Percentiles rank a stretch among this genome's conserved stretches.
Conservation (phyloP, 352 stramenopile genomes). For the Phytophthora citricola region DNA sequence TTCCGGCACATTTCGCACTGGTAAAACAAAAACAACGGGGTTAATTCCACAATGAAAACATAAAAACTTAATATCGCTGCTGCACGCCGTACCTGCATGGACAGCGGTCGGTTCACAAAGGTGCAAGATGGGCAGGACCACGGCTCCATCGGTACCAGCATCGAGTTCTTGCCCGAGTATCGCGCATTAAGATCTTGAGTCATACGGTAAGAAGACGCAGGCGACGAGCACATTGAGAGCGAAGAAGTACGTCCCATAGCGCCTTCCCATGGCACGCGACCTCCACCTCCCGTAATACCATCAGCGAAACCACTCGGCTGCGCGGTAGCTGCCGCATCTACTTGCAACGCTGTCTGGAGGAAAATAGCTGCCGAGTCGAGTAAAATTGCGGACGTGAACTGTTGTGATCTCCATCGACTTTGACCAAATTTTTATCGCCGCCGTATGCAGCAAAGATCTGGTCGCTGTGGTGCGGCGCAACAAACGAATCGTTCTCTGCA, state of each 20-base stretch:
- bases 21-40: conserved; percentile 5
- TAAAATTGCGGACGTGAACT: conserved; percentile 95
- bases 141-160: conserved; percentile 48
- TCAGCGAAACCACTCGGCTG: conserved; percentile 35
- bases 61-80: not conserved
- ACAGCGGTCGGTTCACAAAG: conserved; percentile 64
- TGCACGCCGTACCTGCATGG: conserved; percentile 59
- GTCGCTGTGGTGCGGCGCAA: conserved; percentile 88
- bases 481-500: conserved; percentile 96
- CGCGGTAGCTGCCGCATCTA: conserved; percentile 45
- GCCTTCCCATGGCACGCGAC: conserved; percentile 50
- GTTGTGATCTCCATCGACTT: conserved; percentile 99
- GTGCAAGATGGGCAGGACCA: conserved; percentile 76
- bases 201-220: conserved; percentile 49
- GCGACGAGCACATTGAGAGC: conserved; percentile 38
- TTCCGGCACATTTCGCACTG: conserved; percentile 61
- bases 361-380: conserved; percentile 97
- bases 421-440: conserved; percentile 98
- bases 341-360: conserved; percentile 92
- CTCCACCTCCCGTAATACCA: conserved; percentile 32
- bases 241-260: conserved; percentile 36
- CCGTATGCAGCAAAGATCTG: conserved; percentile 91
- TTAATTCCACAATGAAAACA: conserved; percentile 4
- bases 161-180: conserved; percentile 49
- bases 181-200: conserved; percentile 66